Evolutionary conservation across 164 flowering plant species (phyloP), one percentile per base, ranked within the genome.

Genomic region (Santalum album): DNA sequence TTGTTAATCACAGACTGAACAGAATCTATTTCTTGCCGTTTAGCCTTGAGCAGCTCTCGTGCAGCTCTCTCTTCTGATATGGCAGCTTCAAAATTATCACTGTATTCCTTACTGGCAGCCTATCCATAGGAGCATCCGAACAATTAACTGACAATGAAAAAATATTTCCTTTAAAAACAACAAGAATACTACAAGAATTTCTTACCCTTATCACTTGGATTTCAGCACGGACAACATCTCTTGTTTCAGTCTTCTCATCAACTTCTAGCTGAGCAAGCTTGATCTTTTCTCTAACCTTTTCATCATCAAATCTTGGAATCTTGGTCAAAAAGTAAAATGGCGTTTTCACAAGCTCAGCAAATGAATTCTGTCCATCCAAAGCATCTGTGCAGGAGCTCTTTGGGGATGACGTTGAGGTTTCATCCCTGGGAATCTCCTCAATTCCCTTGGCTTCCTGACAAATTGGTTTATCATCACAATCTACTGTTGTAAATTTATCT

Each of bases 271-370:
- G 75, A 42, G 84, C 82, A 40, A 53, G 53, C 51, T 67, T 72
- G 54, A 81, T 78, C 69, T 80, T 71, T 57, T 78, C 78, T 51
- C 63, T 78, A 23, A 80, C 27, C 22, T 69, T 75, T 34, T 76
- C 80, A 51, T 77, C 90, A 54, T 78, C 76, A 72, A 61, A 76
- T 65, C 84, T 73, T 25, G 95, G 96, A 49, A 80, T 29, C 66
- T 61, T 80, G 14, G 82, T 61, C 54, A 90, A 65, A 60, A 42
- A 81, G 71, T 65, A 67, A 61, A 77, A 80, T 43, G 73, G 78
- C 53, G 56, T 72, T 55, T 56, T 74, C 34, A 14, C 75, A 20
- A 61, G 66, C 55, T 78, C 81, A 20, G 63, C 25, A n/a, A n/a
- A n/a, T n/a, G n/a, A n/a, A n/a, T n/a, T n/a, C n/a, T n/a, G n/a